Evolutionary conservation across 306 rosid species (phyloP).

Genomic region (Citrullus mucosospermus): DNA sequence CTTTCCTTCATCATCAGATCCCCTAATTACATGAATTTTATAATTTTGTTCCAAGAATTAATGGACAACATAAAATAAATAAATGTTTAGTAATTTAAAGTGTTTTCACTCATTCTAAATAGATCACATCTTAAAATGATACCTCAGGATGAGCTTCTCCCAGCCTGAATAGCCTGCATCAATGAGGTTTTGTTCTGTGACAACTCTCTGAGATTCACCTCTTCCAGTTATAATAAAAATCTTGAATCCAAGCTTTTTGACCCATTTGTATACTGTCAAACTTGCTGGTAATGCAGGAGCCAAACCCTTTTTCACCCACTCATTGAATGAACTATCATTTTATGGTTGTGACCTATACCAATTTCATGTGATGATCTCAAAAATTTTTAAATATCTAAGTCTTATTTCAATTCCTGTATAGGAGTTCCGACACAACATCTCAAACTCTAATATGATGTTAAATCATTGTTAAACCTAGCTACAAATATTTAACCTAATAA

Average conservation of each 20-base stretch:
- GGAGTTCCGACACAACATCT: too few species aligned
- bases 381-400: too few species aligned
- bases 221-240: slow-evolving; percentile 71
- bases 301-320: slow-evolving; percentile 54
- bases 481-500: too few species aligned
- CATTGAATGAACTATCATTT: slow-evolving; percentile 37
- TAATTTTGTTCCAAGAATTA: too few species aligned
- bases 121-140: too few species aligned
- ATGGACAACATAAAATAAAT: too few species aligned
- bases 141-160: slow-evolving; percentile 80
- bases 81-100: too few species aligned
- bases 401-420: too few species aligned
- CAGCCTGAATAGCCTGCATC: slow-evolving; percentile 43
- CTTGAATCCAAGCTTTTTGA: slow-evolving; percentile 42
- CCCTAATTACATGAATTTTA: slow-evolving; percentile 22
- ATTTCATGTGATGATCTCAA: too few species aligned
- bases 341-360: slow-evolving; percentile 28
- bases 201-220: slow-evolving; percentile 49
- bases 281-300: slow-evolving; percentile 66
- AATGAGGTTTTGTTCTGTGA: slow-evolving; percentile 46
- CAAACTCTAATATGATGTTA: too few species aligned
- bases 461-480: too few species aligned
- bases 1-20: slow-evolving; percentile 51
- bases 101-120: too few species aligned
- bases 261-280: slow-evolving; percentile 35